A percentile compares a stretch with the other conserved stretches of the same genome.
Conservation (phyloP, 2,329 filamentous ascomycete genomes). For the Trichothecium roseum region DNA sequence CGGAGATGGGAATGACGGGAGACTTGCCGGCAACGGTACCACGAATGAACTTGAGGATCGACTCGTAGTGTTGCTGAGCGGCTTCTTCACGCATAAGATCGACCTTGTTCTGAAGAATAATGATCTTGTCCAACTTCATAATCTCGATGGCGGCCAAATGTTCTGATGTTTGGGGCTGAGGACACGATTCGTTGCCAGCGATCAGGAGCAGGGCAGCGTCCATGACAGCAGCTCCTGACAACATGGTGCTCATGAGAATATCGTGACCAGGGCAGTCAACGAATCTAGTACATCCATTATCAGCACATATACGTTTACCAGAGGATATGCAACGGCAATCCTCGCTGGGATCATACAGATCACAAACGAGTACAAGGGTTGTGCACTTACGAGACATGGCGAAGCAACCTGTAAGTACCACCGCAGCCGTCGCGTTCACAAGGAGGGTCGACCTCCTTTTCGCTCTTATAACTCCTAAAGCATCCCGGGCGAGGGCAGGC, state of each 20-base stretch:
- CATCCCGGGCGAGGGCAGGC: constrained; percentile 90
- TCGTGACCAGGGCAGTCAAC: constrained; percentile 99
- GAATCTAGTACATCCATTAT: constrained; percentile 64
- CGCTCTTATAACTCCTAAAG: constrained; percentile 95
- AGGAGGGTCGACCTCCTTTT: constrained; percentile 94
- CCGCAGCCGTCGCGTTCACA: constrained; percentile 89
- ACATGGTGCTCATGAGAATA: constrained; percentile 99
- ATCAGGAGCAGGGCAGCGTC: constrained; percentile 93
- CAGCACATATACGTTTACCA: too few relatives aligned
- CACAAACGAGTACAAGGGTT: neutral
- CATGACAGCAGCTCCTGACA: constrained; percentile 99
- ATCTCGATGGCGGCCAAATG: constrained; percentile 99
- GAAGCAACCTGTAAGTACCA: constrained; percentile 77
- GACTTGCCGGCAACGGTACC: constrained; percentile 92
- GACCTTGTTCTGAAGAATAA: constrained; percentile 99
- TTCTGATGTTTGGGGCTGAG: constrained; percentile 96
- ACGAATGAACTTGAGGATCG: constrained; percentile 95
- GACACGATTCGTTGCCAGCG: constrained; percentile 96
- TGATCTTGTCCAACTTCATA: constrained; percentile 99
- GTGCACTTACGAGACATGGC: constrained; percentile 74
- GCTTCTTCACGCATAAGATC: constrained; percentile 96
- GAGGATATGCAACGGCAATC: too few relatives aligned
- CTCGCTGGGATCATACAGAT: neutral
- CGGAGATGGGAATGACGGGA: constrained; percentile 92
- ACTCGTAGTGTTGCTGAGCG: constrained; percentile 88